Percentiles rank a stretch among this genome's conserved stretches.
Evolutionary conservation across 202 grass and related monocot genomes (phyloP).

Genomic region (Dendrocalamus latiflorus): DNA sequence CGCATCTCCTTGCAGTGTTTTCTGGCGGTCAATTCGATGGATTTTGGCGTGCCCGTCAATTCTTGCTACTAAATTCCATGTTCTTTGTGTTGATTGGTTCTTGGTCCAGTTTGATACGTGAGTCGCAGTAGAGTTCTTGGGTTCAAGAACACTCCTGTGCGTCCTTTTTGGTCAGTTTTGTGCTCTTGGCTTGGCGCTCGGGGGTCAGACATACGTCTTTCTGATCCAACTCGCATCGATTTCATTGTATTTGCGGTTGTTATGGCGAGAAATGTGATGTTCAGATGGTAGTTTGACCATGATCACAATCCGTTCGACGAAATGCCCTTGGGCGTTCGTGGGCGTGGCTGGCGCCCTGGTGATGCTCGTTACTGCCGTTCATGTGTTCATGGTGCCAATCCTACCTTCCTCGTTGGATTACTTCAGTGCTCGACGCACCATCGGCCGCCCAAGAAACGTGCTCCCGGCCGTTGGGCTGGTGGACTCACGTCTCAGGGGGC

Average conservation of each 20-base stretch:
- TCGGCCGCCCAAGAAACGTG: background rate
- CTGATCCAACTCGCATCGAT: background rate
- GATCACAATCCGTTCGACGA: slow-evolving; percentile 37
- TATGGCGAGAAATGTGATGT: too few species aligned
- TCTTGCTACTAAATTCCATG: background rate
- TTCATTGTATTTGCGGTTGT: too few species aligned
- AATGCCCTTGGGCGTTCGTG: slow-evolving; percentile 46
- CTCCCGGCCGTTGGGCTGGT: background rate
- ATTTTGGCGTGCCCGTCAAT: background rate
- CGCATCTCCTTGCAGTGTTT: background rate
- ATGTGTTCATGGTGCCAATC: slow-evolving; percentile 59
- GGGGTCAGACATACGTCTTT: background rate
- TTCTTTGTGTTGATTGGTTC: background rate
- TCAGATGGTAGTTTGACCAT: too few species aligned
- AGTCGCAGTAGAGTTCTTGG: too few species aligned
- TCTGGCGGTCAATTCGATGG: background rate
- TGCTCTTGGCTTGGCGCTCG: background rate
- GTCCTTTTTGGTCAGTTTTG: background rate
- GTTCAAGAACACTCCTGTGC: background rate
- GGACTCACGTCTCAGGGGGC: slow-evolving; percentile 33
- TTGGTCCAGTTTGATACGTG: too few species aligned
- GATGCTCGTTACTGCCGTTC: slow-evolving; percentile 41
- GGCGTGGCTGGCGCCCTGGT: slow-evolving; percentile 37
- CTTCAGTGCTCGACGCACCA: slow-evolving; percentile 10
- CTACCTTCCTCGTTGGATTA: slow-evolving; percentile 49